Evolutionary conservation across 2,329 filamentous ascomycete genomes (phyloP).

Genomic region (Sclerotinia minor): DNA sequence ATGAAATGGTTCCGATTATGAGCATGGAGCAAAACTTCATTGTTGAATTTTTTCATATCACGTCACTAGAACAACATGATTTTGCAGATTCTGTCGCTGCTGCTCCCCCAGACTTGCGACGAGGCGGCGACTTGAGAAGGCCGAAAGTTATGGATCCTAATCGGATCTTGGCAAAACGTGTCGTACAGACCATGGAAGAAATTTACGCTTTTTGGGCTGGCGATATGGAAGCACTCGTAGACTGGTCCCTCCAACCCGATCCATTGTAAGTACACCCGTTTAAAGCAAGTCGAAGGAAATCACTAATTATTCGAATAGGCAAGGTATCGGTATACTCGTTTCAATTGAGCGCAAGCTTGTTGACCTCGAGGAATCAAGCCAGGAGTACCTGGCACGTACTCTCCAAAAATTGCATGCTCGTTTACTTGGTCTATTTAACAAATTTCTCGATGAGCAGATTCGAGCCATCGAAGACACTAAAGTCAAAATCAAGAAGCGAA

Average conservation of each 20-base stretch:
- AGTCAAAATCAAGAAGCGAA: conserved; percentile 98
- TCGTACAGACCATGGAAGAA: conserved; percentile 85
- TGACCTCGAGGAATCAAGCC: conserved; percentile 83
- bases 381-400: conserved; percentile 81
- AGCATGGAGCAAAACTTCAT: conserved; percentile 96
- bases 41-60: conserved; percentile 94
- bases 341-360: conserved; percentile 76
- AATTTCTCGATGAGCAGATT: conserved; percentile 92
- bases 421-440: conserved; percentile 74
- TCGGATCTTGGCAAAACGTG: conserved; percentile 77
- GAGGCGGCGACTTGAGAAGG: conserved; percentile 69
- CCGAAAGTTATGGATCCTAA: conserved; percentile 86
- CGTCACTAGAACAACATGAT: conserved; percentile 77
- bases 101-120: conserved; percentile 64
- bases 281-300: neutral
- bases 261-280: conserved; percentile 65
- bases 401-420: conserved; percentile 77
- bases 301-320: conserved; percentile 50
- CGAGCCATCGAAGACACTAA: conserved; percentile 97
- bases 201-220: conserved; percentile 80
- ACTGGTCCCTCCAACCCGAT: conserved; percentile 80
- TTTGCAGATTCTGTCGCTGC: conserved; percentile 78
- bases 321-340: conserved; percentile 85
- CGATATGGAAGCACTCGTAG: conserved; percentile 76
- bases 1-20: conserved; percentile 79